phyloP scores from a whole-genome alignment of 2,329 filamentous ascomycete species.

The Colletotrichum chrysophilum region DNA sequence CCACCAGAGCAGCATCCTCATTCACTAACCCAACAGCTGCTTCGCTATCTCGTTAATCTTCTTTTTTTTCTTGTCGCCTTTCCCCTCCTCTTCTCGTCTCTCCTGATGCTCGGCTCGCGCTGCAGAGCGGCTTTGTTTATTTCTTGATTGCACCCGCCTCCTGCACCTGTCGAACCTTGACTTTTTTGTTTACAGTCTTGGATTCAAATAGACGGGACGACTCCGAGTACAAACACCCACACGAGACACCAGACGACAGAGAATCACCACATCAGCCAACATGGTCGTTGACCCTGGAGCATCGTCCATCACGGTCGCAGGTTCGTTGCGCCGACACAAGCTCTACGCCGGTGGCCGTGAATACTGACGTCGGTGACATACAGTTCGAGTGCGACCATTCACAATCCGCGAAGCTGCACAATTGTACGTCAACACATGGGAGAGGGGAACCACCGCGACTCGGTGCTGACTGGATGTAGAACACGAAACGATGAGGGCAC shows the following conservation, averaged over 20 bases:
- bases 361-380: not conserved
- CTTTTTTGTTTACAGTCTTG: constrained; percentile 16
- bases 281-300: constrained; percentile 47
- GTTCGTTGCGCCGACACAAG: constrained; percentile 38
- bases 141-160: constrained; percentile 9
- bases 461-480: not conserved
- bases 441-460: not conserved
- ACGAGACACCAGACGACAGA: not conserved
- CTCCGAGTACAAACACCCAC: not conserved
- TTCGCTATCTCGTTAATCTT: not conserved
- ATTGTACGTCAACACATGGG: constrained; percentile 55
- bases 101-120: constrained; percentile 17
- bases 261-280: not conserved
- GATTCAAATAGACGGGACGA: not conserved
- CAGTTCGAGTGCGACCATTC: constrained; percentile 74
- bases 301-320: constrained; percentile 65
- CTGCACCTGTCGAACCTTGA: not conserved
- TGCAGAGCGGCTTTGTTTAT: constrained; percentile 23
- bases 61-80: not conserved
- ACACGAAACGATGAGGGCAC: constrained; percentile 78
- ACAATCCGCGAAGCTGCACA: constrained; percentile 95
- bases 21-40: constrained; percentile 14
- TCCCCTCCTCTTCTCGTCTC: not conserved
- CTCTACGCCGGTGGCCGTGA: not conserved
- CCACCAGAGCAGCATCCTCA: not conserved